A percentile compares a stretch with the other conserved stretches of the same genome.
Evolutionary conservation across 257 asterid genomes (phyloP).

Genomic region (Haberlea rhodopensis): DNA sequence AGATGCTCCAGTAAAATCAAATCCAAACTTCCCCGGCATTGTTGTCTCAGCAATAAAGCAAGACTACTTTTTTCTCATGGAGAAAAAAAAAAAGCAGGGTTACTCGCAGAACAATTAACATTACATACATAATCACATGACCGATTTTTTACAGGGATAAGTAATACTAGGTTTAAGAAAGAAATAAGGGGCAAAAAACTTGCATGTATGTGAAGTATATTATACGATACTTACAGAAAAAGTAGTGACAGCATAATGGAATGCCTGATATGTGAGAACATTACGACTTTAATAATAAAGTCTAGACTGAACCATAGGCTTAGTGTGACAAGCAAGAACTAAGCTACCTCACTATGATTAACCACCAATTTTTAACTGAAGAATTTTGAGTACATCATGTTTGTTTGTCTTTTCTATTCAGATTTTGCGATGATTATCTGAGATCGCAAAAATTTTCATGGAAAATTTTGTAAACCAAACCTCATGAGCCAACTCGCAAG

Average conservation of each 20-base stretch:
- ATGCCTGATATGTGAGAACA: background rate
- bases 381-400: background rate
- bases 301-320: background rate
- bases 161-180: background rate
- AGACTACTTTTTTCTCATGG: conserved; percentile 44
- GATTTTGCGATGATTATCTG: background rate
- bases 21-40: conserved; percentile 83
- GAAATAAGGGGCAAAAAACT: conserved; percentile 5
- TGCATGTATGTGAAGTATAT: background rate
- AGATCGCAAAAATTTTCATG: background rate
- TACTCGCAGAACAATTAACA: conserved; percentile 14
- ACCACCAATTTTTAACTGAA: background rate
- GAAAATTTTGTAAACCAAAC: no score
- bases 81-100: conserved; percentile 16
- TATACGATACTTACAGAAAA: background rate
- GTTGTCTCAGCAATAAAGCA: conserved; percentile 78
- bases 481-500: background rate
- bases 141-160: background rate
- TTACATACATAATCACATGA: background rate
- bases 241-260: background rate
- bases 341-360: background rate
- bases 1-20: conserved; percentile 73
- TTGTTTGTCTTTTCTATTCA: background rate
- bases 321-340: background rate
- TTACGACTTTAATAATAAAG: background rate